Evolutionary conservation across 2,329 filamentous ascomycete genomes (phyloP), one percentile per base, ranked within the genome.

Genomic region (Fusarium sp.): DNA sequence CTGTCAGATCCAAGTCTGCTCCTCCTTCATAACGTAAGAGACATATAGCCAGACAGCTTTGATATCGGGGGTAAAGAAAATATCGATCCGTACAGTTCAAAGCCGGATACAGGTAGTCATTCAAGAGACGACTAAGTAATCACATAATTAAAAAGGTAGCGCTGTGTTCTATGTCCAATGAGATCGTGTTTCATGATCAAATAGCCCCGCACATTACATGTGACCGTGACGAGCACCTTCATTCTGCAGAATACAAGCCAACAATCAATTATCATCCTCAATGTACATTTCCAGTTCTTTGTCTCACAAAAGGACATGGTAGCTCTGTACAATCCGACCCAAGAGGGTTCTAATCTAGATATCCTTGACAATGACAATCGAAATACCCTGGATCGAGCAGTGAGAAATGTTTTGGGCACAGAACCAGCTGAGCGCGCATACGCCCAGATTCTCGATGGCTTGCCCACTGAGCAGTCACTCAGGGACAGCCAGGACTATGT

Each of bases 401-500:
- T 65, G 2, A n/a, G 3, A 1, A 66, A 66, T 1, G 19, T 65
- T 0, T 2, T 66, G 0, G n/a, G 26, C 5, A 66, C 56, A 1
- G 39, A 69, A 10, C n/a, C 32, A 6, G 45, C 66, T 7, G 61
- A 66, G 7, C 40, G 10, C 0, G 28, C 48, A 6, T 63, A 49
- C 7, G 62, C 62, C 3, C 51, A 69, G 6, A 63, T 69, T 3
- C 35, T 69, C 0, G 67, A 69, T 13, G 65, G 67, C 2, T 32
- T 69, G 6, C 67, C 65, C 0, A 63, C 20, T 3, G 30, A 46
- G 35, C 9, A 35, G 4, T 43, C 53, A 3, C 2, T 41, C 1
- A 28, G 3, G 9, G 50, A 49, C 5, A 50, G 35, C 17, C 51
- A 40, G 1, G 2, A 11, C 7, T 53, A 24, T 14, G n/a, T 51